phyloP scores from a whole-genome alignment of 164 flowering plant genomes.

The Sextonia rubra region DNA sequence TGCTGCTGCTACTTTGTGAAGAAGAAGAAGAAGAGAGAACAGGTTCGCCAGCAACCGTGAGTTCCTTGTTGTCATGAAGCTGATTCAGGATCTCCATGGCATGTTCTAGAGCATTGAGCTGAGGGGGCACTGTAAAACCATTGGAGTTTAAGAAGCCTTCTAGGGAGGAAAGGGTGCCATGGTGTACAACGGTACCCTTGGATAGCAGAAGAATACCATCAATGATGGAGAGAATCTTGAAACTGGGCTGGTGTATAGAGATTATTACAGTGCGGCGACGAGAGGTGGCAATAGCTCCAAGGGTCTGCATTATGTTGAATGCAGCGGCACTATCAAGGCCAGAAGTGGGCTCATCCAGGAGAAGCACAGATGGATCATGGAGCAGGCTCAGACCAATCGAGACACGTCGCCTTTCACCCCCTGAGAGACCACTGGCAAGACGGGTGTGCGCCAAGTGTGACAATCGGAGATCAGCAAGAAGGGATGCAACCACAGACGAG shows the following conservation, averaged over 20 bases:
- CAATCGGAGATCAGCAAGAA: slow-evolving; percentile 61
- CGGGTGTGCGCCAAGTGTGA: slow-evolving; percentile 51
- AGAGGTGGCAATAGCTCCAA: slow-evolving; percentile 42
- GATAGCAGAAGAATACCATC: slow-evolving; percentile 59
- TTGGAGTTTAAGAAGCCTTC: slow-evolving; percentile 36
- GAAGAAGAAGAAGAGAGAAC: neutral
- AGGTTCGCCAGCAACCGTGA: neutral
- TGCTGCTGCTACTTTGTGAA: neutral
- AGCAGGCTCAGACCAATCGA: slow-evolving; percentile 91
- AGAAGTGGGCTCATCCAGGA: slow-evolving; percentile 95
- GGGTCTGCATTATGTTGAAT: slow-evolving; percentile 62
- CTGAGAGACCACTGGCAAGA: slow-evolving; percentile 59
- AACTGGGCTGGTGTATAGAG: slow-evolving; percentile 95
- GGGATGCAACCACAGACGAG: slow-evolving; percentile 30
- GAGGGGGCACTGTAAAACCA: slow-evolving; percentile 77
- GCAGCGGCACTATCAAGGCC: slow-evolving; percentile 91
- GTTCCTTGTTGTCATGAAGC: slow-evolving; percentile 22
- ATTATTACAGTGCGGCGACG: slow-evolving; percentile 61
- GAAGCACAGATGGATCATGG: slow-evolving; percentile 73
- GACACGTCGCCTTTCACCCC: slow-evolving; percentile 82
- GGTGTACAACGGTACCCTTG: slow-evolving; percentile 73
- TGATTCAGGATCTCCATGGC: slow-evolving; percentile 83
- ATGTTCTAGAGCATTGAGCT: slow-evolving; percentile 79
- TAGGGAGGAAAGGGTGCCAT: slow-evolving; percentile 61
- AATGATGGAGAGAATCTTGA: slow-evolving; percentile 67